Base-by-base conservation (phyloP, 306 rosid species). In the Acacia confusa region DNA sequence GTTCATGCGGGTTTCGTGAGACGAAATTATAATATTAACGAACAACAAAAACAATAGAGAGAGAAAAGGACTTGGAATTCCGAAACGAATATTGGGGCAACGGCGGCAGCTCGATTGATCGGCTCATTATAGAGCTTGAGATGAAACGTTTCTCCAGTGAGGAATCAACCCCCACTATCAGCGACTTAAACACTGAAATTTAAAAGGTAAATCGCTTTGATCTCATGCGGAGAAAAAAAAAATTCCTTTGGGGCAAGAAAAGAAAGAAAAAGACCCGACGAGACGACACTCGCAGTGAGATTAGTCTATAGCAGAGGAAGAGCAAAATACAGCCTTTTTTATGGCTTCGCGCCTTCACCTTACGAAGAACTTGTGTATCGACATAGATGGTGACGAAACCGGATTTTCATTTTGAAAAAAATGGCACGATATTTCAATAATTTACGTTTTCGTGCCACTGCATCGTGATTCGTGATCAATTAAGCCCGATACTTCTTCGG, bases 101-200 rank as follows among this genome's bases (percentile, higher is more conserved):
- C 68, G 88, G 86, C 79, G 84, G 89, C 79, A 86, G 89, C 88
- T 91, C 76, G 82, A 86, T 80, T 69, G 81, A 85, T 87, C 89
- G 84, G 91, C 88, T 86, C 72, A 74, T 70, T 15, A 40, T 32
- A 20, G 53, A 70, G 24, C 78, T 28, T 9, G 66, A 48, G 15
- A 20, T 0, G 4, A 13, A 9, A 60, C 19, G 36, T 50, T n/a
- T 57, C 16, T 69, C 11, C 34, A 32, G 27, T 27, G n/a, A 73
- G 8, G 19, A 60, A 38, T 78, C 22, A 57, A 65, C 61, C 57
- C 71, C 75, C 30, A 32, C 9, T 24, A 74, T 25, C 68, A 72
- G 67, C 61, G 63, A 75, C 78, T 79, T 25, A 43, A 65, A 65
- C 44, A 22, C 66, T 53, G 22, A 24, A 71, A 63, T 41, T 78